Base-by-base conservation (phyloP, 805 yeast genomes). In the Sugiyamaella chiloensis region DNA sequence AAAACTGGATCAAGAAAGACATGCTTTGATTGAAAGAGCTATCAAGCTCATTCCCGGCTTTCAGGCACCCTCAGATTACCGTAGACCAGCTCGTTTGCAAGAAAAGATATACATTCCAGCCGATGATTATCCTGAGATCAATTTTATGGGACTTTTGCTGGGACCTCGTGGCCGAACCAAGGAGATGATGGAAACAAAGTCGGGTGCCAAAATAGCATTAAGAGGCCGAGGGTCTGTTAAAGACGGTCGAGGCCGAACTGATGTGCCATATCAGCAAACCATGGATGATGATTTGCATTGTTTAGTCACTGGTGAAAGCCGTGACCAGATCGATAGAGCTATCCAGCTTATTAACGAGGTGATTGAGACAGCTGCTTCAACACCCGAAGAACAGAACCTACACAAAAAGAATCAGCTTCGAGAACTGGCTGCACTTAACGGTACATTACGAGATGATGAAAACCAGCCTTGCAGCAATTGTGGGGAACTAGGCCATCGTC, bases 161-260 rank as follows among this genome's bases (percentile, higher is more conserved):
- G 99, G 99, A 0, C 99, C 99, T 26, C 81, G 99, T 71, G 99
- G 98, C 20, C 84, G 85, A 58, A 91, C 96, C 0, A 68, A 91
- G 57, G 79, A 86, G 51, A 79, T 80, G 57, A 68, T 95, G 65
- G 95, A 91, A 62, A 81, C 79, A 24, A 81, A 84, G 42, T 83
- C 95, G 32, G 96, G 96, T 1, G 96, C 98, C 14, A 79, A 76
- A 55, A 84, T 93, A 50, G 95, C 90, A 2, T 86, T 93, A 42
- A 74, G 99, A 56, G 99, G 99, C 23, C 82, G 85, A 56, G 99
- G 99, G 0, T 90, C 97, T 1, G 95, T 89, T 16, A 91, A 91
- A 61, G 96, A 87, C 60, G 98, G 98, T 26, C 85, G 81, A 63
- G 76, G 78, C 48, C 68, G 78, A 1, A 60, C 72, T 9, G 74